A percentile compares a stretch with the other conserved stretches of the same genome.
These are phyloP conservation scores for Biscogniauxia sp. DNA, from an alignment of 2,329 filamentous ascomycete genomes.

Conservation along the genomic window DNA sequence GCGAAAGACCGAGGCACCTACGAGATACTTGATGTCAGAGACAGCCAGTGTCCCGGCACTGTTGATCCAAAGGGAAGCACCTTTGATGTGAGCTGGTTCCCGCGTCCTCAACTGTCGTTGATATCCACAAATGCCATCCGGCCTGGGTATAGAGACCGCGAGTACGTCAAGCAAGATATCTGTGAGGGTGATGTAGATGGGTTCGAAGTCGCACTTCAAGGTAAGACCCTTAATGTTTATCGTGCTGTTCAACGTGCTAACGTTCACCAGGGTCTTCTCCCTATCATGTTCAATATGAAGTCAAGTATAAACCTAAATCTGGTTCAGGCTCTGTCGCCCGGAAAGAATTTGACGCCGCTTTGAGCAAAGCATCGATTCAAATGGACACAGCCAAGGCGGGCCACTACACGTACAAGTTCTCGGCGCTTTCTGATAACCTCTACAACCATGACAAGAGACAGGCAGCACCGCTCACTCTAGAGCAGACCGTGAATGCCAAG, in stretches of 20 bases:
- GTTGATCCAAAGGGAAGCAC: slow-evolving; percentile 70
- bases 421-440: slow-evolving; percentile 76
- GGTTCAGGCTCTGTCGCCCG: slow-evolving; percentile 64
- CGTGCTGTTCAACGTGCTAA: slow-evolving; percentile 31
- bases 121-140: slow-evolving; percentile 63
- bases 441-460: slow-evolving; percentile 72
- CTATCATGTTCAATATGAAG: slow-evolving; percentile 78
- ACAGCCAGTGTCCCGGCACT: slow-evolving; percentile 77
- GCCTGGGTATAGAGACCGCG: slow-evolving; percentile 42
- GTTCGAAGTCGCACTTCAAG: slow-evolving; percentile 76
- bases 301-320: slow-evolving; percentile 67
- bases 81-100: slow-evolving; percentile 84
- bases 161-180: slow-evolving; percentile 73
- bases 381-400: slow-evolving; percentile 86
- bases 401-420: slow-evolving; percentile 82
- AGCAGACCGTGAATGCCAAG: slow-evolving; percentile 80
- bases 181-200: slow-evolving; percentile 94
- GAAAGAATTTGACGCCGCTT: slow-evolving; percentile 73
- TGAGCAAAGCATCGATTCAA: slow-evolving; percentile 72
- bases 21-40: slow-evolving; percentile 73
- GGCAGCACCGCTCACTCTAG: slow-evolving; percentile 65
- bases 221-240: slow-evolving; percentile 43
- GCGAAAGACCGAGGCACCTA: slow-evolving; percentile 72
- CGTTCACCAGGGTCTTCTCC: slow-evolving; percentile 64
- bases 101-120: slow-evolving; percentile 70